Evolutionary conservation across 2,329 filamentous ascomycete species (phyloP), one percentile per base, ranked within the genome.

Genomic region (Fusarium algeriense): DNA sequence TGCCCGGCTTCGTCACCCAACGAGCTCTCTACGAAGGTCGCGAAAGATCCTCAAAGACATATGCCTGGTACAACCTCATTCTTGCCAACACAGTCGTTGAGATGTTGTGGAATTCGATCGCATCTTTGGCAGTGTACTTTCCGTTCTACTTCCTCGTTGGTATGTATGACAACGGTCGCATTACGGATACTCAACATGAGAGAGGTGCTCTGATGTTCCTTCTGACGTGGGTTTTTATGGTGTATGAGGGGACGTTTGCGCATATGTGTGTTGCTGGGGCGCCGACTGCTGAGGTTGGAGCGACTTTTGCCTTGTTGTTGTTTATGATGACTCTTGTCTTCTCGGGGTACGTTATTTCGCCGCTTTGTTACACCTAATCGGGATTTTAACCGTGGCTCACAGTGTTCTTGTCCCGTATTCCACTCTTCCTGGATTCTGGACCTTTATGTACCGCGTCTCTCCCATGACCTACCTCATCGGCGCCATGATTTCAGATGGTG

Each of bases 41-140:
- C 53, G 93, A 97, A 81, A 88, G 93, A 2, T 93, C 93, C 0
- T 92, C 91, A 49, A 95, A 94, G 81, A 89, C 92, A 0, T 97
- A 97, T 81, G 90, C 89, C 58, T 97, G 93, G 93, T 90, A 91
- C 76, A 89, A 93, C 8, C 96, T 96, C 78, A 92, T 96, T 85
- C 84, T 95, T 17, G 90, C 91, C 63, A 93, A 94, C 79, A 92
- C 97, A 69, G 81, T 94, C n/a, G 92, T 94, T 66, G 94, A 97
- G 79, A 83, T 97, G 3, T 92, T 93, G 0, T 97, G 93, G 90
- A 93, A 96, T 78, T 87, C 90, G 15, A 49, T 13, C 37, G 61
- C 48, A 0, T 48, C 37, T 2, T 13, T 63, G 48, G 11, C 32
- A 1, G 5, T 63, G 5, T 57, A 57, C 17, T 17, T 64, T 1